A percentile compares a stretch with the other conserved stretches of the same genome.
Evolutionary conservation across 176 grass and related monocot genomes (phyloP).

Genomic region (Hordeum marinum): DNA sequence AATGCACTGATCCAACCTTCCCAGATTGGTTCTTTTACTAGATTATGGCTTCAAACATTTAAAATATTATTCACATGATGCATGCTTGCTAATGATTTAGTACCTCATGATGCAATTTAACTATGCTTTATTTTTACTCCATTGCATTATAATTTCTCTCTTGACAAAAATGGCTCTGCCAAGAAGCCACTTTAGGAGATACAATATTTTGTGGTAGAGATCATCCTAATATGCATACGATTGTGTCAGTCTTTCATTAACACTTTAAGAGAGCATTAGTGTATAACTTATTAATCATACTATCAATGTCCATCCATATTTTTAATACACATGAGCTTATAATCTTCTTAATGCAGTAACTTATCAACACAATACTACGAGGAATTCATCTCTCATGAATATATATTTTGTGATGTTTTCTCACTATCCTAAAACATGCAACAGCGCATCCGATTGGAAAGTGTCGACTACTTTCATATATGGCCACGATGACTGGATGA

Average conservation of each 20-base stretch:
- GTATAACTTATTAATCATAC: not conserved
- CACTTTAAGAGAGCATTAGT: not conserved
- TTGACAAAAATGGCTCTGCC: too few species aligned
- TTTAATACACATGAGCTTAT: not conserved
- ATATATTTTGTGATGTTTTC: too few species aligned
- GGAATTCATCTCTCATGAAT: not conserved
- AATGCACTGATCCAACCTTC: not conserved
- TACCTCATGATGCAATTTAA: not conserved
- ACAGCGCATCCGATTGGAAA: conserved; percentile 84
- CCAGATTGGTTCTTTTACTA: not conserved
- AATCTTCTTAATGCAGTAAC: not conserved
- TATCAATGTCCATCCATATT: not conserved
- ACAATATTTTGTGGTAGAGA: not conserved
- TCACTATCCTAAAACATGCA: not conserved
- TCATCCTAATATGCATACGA: not conserved
- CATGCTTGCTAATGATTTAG: not conserved
- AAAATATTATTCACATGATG: not conserved
- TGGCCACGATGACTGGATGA: conserved; percentile 84
- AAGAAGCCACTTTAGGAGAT: too few species aligned
- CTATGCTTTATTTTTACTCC: not conserved
- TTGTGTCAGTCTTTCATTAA: not conserved
- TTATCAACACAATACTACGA: not conserved
- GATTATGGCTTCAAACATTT: not conserved
- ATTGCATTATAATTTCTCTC: not conserved
- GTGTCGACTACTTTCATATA: conserved; percentile 95